Base-by-base conservation (phyloP, 495 filamentous ascomycete genomes). In the Xylaria palmicola region DNA sequence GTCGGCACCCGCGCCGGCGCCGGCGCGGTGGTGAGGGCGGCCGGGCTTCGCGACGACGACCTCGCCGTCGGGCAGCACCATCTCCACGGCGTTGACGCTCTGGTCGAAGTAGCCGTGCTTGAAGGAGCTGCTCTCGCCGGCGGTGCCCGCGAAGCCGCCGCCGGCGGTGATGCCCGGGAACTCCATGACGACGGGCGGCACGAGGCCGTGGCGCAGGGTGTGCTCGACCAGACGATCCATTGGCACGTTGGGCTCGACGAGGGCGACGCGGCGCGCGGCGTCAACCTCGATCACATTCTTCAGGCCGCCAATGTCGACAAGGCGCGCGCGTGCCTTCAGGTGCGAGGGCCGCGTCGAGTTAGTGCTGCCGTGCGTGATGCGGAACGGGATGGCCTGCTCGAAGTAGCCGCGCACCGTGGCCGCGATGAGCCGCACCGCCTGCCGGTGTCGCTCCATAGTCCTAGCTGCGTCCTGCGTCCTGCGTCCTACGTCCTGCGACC, bases 331-430 rank as follows among this genome's bases (percentile, higher is more conserved):
- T 5, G 64, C 49, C 49, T 71, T 71, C 53, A 69, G 62, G 32
- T 59, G 45, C 5, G 74, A 68, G 5, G 76, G 79, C 1, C 88
- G 85, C 17, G 89, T 92, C 70, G 80, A 87, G 73, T 92, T 92
- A 30, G 89, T 92, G 15, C 83, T 86, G 59, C 90, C 90, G 78
- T 92, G 90, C 73, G 77, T 85, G 73, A 93, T 91, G 54, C 90
- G 85, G 74, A 90, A 93, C 15, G 83, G 80, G 60, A 86, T 77
- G 30, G 78, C 73, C 17, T 78, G 75, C 17, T 83, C 72, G 73
- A 85, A 86, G 75, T 84, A 86, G 32, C 69, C 59, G 53, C 80
- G 76, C 15, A 90, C 82, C 10, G 72, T 66, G 6, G 74, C 56
- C 22, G 86, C 70, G 55, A 87, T 77, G 4, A 66, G 29, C 20